A percentile compares a stretch with the other conserved stretches of the same genome.
Conservation (phyloP, 495 filamentous ascomycete genomes). For the Aspergillus steynii region DNA sequence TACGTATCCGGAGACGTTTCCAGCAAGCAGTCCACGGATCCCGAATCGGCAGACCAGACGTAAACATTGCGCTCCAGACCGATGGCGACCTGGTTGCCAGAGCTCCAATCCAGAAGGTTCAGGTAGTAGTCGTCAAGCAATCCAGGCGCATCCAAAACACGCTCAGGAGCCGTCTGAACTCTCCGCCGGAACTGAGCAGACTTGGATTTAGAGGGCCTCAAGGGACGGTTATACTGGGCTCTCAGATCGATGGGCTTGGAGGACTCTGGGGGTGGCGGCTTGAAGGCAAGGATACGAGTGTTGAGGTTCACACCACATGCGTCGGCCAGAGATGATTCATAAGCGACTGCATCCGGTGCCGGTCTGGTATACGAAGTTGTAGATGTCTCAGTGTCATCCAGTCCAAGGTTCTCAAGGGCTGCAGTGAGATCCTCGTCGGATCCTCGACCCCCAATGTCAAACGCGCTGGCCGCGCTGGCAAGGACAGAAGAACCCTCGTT, state of each 20-base stretch:
- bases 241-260: slow-evolving; percentile 97
- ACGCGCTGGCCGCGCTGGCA: slow-evolving; percentile 64
- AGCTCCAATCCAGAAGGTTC: slow-evolving; percentile 97
- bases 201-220: slow-evolving; percentile 70
- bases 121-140: slow-evolving; percentile 99
- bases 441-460: slow-evolving; percentile 61
- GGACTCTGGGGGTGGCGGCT: slow-evolving; percentile 93
- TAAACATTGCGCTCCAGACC: slow-evolving; percentile 96
- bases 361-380: slow-evolving; percentile 65
- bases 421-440: slow-evolving; percentile 75
- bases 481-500: slow-evolving; percentile 71
- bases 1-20: slow-evolving; percentile 90
- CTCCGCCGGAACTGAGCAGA: slow-evolving; percentile 85
- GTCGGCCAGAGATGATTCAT: slow-evolving; percentile 86
- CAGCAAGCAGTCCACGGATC: slow-evolving; percentile 79
- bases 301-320: slow-evolving; percentile 92
- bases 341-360: slow-evolving; percentile 83
- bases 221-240: slow-evolving; percentile 94
- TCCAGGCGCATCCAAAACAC: slow-evolving; percentile 95
- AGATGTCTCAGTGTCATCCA: slow-evolving; percentile 61
- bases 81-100: slow-evolving; percentile 95
- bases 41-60: slow-evolving; percentile 97
- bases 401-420: slow-evolving; percentile 73
- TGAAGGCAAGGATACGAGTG: slow-evolving; percentile 97
- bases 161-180: slow-evolving; percentile 91